A percentile compares a stretch with the other conserved stretches of the same genome.
phyloP scores from a whole-genome alignment of 2,329 filamentous ascomycete genomes.

The Ophiocordyceps unilateralis region DNA sequence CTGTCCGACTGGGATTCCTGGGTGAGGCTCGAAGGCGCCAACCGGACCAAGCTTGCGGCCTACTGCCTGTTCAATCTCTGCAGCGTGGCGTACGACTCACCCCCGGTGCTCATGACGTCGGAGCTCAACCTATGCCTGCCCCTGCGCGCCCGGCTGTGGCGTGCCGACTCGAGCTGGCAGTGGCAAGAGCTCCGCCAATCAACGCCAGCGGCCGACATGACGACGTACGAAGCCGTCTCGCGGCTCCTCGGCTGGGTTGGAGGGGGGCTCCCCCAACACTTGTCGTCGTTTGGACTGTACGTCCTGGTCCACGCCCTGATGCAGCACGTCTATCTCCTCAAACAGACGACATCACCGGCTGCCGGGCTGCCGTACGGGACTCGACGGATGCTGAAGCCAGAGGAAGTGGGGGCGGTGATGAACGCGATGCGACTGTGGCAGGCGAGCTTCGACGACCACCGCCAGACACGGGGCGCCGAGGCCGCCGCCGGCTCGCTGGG shows the following conservation, averaged over 20 bases:
- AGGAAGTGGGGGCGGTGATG: constrained; percentile 38
- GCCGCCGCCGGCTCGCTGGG: constrained; percentile 41
- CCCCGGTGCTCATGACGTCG: constrained; percentile 38
- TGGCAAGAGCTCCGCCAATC: constrained; percentile 41
- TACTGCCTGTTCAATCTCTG: constrained; percentile 48
- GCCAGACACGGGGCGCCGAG: constrained; percentile 32
- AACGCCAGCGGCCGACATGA: constrained; percentile 31
- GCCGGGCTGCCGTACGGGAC: constrained; percentile 29
- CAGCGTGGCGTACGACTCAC: constrained; percentile 44
- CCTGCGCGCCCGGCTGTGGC: constrained; percentile 37
- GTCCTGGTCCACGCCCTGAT: constrained; percentile 55
- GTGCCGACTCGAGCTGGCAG: constrained; percentile 37
- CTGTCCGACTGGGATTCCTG: constrained; percentile 40
- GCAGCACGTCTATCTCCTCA: constrained; percentile 54
- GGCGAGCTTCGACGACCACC: constrained; percentile 37
- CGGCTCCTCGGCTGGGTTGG: constrained; percentile 34
- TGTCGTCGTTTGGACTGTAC: constrained; percentile 50
- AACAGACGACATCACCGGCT: constrained; percentile 37
- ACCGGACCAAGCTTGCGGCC: constrained; percentile 40
- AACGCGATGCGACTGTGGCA: constrained; percentile 42
- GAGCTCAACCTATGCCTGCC: constrained; percentile 40
- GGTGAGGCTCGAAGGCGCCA: constrained; percentile 38
- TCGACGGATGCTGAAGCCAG: constrained; percentile 30
- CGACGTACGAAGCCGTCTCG: constrained; percentile 38
- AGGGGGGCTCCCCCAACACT: constrained; percentile 28